These are phyloP conservation scores for Aspergillus tamarii DNA, from an alignment of 2,329 filamentous ascomycete genomes.

Conservation along the genomic window DNA sequence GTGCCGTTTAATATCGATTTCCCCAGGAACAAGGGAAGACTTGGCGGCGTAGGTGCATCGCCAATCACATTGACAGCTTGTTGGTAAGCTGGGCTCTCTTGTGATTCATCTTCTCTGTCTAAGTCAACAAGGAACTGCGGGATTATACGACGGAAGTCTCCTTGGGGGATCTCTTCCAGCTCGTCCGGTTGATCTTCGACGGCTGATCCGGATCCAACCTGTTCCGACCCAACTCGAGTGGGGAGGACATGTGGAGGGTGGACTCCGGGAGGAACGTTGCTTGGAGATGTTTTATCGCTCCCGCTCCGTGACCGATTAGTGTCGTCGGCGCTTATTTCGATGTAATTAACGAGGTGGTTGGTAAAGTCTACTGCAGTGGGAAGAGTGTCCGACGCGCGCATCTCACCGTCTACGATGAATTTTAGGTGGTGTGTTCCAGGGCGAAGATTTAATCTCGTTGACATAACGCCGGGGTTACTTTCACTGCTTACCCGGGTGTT, in stretches of 20 bases:
- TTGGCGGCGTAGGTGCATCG: slow-evolving; percentile 80
- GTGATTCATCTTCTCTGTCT: slow-evolving; percentile 79
- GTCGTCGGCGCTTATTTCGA: slow-evolving; percentile 85
- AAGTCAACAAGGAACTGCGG: slow-evolving; percentile 83
- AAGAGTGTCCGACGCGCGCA: slow-evolving; percentile 83
- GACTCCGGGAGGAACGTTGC: slow-evolving; percentile 40
- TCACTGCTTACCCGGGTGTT: slow-evolving; percentile 35
- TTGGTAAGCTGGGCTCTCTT: slow-evolving; percentile 74
- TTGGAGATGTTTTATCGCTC: slow-evolving; percentile 38
- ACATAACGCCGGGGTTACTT: slow-evolving; percentile 63
- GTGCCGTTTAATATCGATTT: slow-evolving; percentile 93
- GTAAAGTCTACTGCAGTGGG: slow-evolving; percentile 97
- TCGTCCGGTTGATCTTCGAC: slow-evolving; percentile 51
- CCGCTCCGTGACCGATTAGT: slow-evolving; percentile 45
- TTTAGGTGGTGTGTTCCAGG: slow-evolving; percentile 96
- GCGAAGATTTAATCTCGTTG: slow-evolving; percentile 77
- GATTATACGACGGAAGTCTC: slow-evolving; percentile 71
- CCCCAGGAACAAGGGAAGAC: slow-evolving; percentile 84
- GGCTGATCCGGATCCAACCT: slow-evolving; percentile 38
- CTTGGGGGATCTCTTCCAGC: slow-evolving; percentile 59
- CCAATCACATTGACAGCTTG: slow-evolving; percentile 75
- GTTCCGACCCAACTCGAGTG: slow-evolving; percentile 34
- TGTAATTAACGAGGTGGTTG: slow-evolving; percentile 97
- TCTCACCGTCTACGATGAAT: slow-evolving; percentile 91
- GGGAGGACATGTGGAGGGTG: slow-evolving; percentile 51